Evolutionary conservation across 345 rosid species (phyloP).

Genomic region (Eutrema yunnanense): DNA sequence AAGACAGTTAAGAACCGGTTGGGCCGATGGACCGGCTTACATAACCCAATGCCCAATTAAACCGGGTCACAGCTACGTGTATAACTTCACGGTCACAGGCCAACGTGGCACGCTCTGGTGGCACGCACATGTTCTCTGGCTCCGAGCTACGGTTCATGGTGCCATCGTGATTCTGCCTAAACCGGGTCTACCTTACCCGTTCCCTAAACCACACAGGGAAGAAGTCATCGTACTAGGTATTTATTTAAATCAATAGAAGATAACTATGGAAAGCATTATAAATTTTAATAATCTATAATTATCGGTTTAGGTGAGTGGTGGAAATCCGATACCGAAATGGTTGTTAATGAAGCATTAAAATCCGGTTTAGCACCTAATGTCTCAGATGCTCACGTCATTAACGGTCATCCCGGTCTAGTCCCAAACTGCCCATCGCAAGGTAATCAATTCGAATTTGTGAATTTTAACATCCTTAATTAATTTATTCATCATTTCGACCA

Average conservation of each 20-base stretch:
- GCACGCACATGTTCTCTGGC: constrained; percentile 96
- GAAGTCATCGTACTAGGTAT: constrained; percentile 48
- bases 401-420: constrained; percentile 61
- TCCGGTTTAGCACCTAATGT: constrained; percentile 82
- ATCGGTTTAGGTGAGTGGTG: constrained; percentile 78
- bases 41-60: constrained; percentile 90
- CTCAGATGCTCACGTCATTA: constrained; percentile 91
- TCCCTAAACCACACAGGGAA: constrained; percentile 69
- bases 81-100: constrained; percentile 74
- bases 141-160: constrained; percentile 87
- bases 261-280: background rate
- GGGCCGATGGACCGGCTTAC: constrained; percentile 94
- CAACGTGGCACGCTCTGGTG: constrained; percentile 81
- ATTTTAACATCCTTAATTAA: background rate
- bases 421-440: constrained; percentile 51
- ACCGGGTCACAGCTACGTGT: constrained; percentile 56
- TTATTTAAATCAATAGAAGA: too few species aligned
- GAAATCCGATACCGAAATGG: constrained; percentile 83
- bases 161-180: constrained; percentile 77
- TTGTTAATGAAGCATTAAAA: constrained; percentile 59
- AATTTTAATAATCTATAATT: background rate
- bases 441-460: background rate
- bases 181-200: constrained; percentile 78
- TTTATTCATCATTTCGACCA: background rate
- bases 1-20: constrained; percentile 65